phyloP scores from a whole-genome alignment of 306 rosid genomes.

The Sicyos baderoa region DNA sequence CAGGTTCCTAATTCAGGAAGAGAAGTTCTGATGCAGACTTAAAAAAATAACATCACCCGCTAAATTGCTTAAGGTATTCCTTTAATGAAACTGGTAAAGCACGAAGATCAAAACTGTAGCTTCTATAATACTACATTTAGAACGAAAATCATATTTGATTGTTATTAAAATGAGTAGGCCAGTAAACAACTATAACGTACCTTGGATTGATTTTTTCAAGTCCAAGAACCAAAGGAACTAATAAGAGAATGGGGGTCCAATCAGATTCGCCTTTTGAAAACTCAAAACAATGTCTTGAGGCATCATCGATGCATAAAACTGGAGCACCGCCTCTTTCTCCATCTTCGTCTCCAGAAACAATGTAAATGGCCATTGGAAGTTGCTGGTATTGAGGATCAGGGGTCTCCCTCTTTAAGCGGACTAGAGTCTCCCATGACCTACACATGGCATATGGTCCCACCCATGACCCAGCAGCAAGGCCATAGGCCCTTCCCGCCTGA shows the following conservation, averaged over 20 bases:
- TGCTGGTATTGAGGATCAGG: slow-evolving; percentile 42
- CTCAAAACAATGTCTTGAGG: slow-evolving; percentile 60
- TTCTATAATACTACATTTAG: not conserved
- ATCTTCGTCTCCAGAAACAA: slow-evolving; percentile 96
- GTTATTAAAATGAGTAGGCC: slow-evolving; percentile 13
- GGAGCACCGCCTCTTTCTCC: slow-evolving; percentile 99
- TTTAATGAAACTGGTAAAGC: not conserved
- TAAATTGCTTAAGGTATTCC: not conserved
- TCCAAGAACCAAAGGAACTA: slow-evolving; percentile 99
- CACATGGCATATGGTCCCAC: slow-evolving; percentile 99
- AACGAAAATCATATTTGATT: not conserved
- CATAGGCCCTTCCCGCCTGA: slow-evolving; percentile 74
- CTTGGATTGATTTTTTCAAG: slow-evolving; percentile 91
- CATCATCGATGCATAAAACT: slow-evolving; percentile 80
- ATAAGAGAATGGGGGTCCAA: slow-evolving; percentile 85
- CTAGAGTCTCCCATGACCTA: slow-evolving; percentile 86
- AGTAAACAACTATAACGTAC: slow-evolving; percentile 31
- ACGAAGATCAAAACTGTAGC: not conserved
- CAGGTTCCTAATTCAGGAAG: not conserved
- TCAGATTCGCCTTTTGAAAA: slow-evolving; percentile 38
- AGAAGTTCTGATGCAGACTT: not conserved
- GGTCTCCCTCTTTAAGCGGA: slow-evolving; percentile 39
- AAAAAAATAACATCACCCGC: not conserved
- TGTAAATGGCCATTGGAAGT: slow-evolving; percentile 84
- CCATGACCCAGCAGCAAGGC: slow-evolving; percentile 93